Base-by-base conservation (phyloP, 805 yeast genomes). In the Nakazawaea pomicola region DNA sequence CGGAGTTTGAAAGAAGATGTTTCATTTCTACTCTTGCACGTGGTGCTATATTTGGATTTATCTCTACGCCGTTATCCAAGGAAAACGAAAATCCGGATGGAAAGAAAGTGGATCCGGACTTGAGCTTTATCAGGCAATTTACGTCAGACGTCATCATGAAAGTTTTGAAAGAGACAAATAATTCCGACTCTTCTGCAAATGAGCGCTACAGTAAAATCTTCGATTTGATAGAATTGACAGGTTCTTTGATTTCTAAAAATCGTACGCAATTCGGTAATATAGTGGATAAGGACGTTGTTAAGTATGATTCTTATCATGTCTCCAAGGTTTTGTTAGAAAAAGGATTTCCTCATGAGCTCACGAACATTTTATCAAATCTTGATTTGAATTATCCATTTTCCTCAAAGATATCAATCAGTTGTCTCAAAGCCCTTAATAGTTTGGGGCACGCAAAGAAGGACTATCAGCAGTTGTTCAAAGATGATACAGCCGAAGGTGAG, bases 311-410 rank as follows among this genome's bases (percentile, higher is more conserved):
- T 11, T 83, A 72, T 45, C 77, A 74, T 42, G 65, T 87, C 30
- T 77, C 87, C 1, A 77, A 74, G 42, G 70, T 80, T 12, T 67
- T 88, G 61, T 61, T 84, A 27, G 96, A 89, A 10, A 74, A 80
- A 48, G 79, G 75, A 33, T 65, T 83, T 10, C 78, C 85, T 0
- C 49, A 64, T 4, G 69, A 78, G 9, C 66, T 88, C 7, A 70
- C 91, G 0, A 58, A 68, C 0, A 68, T 83, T 24, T 57, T 89
- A 38, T 71, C 89, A 0, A 77, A 70, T 10, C 51, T 87, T 19
- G 96, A 90, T 57, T 64, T 86, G 43, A 85, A 86, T 51, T 81
- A 74, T 50, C 91, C 95, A 0, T 72, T 72, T 17, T 69, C 86
- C 6, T 75, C 76, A 24, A 67, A 70, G 40, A 71, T 84, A 11